Conservation (phyloP, 2,329 filamentous ascomycete genomes). For the Penicillium sp. region DNA sequence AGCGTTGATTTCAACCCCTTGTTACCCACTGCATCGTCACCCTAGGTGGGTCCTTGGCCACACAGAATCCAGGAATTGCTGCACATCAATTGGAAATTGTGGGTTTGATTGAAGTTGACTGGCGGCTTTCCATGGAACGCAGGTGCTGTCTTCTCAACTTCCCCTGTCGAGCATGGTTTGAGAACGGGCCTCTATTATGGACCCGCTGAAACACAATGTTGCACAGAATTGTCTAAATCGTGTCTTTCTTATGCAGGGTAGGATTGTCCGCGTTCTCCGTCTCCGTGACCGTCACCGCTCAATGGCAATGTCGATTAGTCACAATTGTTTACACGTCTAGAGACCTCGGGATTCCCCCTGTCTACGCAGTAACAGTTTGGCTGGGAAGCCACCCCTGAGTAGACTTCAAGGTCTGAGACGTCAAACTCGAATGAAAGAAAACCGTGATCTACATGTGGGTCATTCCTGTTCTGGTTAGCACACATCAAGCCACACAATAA, state of each 20-base stretch:
- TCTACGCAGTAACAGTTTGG: not conserved
- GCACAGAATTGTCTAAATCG: not conserved
- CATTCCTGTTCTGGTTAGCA: not conserved
- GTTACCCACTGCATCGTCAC: slow-evolving; percentile 11
- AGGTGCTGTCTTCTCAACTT: slow-evolving; percentile 11
- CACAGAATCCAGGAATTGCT: slow-evolving; percentile 1
- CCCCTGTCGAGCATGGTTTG: slow-evolving; percentile 9
- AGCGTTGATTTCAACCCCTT: slow-evolving; percentile 2
- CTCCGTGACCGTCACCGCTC: not conserved
- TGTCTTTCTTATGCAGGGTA: not conserved
- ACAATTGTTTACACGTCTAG: not conserved
- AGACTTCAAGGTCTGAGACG: not conserved
- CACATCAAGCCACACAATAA: not conserved
- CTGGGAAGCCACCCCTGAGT: no score
- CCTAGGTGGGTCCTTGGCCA: slow-evolving; percentile 7
- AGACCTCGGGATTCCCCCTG: not conserved
- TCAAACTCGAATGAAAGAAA: not conserved
- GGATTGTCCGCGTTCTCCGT: not conserved
- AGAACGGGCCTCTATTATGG: slow-evolving; percentile 4
- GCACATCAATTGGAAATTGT: not conserved
- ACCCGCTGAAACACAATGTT: slow-evolving; percentile 9
- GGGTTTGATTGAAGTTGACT: slow-evolving; percentile 13
- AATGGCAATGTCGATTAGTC: not conserved
- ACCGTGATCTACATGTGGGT: not conserved
- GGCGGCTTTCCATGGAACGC: slow-evolving; percentile 9